Evolutionary conservation across 164 flowering plant genomes (phyloP).

Genomic region (Tetracentron sinense): DNA sequence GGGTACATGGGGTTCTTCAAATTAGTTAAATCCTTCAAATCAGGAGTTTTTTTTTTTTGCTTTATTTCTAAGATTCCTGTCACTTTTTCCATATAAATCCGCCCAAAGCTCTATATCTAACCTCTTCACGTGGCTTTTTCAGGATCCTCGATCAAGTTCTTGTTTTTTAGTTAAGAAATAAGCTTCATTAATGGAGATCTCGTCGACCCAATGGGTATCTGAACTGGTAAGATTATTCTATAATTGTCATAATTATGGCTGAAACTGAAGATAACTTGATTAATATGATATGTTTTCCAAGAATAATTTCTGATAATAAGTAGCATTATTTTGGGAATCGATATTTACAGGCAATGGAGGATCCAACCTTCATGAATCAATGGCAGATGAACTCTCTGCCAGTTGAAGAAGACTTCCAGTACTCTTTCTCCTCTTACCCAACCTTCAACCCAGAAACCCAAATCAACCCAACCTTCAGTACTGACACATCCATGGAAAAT

Average conservation of each 20-base stretch:
- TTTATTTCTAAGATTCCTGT: no score
- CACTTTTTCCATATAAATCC: no score
- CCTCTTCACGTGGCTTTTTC: background rate
- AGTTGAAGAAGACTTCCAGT: constrained; percentile 38
- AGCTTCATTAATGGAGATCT: constrained; percentile 35
- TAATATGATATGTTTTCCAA: no score
- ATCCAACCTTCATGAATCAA: constrained; percentile 36
- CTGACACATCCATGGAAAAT: constrained; percentile 21
- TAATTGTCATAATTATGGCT: background rate
- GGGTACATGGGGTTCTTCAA: no score
- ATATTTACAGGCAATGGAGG: constrained; percentile 49
- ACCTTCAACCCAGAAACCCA: no score
- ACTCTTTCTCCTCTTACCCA: constrained; percentile 29
- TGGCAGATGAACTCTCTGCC: constrained; percentile 42
- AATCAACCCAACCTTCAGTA: no score
- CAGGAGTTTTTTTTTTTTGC: no score
- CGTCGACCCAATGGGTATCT: constrained; percentile 31
- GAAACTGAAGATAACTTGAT: no score
- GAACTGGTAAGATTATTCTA: constrained; percentile 30
- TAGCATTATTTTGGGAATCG: background rate
- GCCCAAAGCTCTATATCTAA: background rate
- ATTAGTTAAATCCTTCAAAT: no score
- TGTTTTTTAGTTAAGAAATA: background rate
- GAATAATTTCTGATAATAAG: no score
- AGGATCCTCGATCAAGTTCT: background rate